Percentiles rank a stretch among this genome's conserved stretches.
phyloP scores from a whole-genome alignment of 306 rosid species.

The Biancaea sappan region DNA sequence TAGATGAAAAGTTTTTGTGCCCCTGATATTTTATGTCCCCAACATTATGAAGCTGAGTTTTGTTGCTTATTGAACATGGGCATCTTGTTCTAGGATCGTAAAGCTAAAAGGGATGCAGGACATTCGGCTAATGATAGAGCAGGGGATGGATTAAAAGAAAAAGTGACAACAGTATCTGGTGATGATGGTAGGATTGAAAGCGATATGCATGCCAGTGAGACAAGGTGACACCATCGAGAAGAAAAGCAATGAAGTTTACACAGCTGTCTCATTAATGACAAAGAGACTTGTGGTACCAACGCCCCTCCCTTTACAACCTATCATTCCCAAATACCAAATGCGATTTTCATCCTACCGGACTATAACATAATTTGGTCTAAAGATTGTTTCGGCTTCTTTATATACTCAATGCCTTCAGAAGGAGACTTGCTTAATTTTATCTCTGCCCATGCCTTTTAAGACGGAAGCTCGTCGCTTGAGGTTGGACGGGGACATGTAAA shows the following conservation, averaged over 20 bases:
- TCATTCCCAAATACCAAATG: slow-evolving; percentile 32
- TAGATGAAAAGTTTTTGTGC: background rate
- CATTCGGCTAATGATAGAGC: slow-evolving; percentile 27
- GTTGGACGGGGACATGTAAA: slow-evolving; percentile 29
- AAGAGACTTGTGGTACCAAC: slow-evolving; percentile 24
- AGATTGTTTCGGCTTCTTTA: slow-evolving; percentile 32
- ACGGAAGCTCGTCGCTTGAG: slow-evolving; percentile 38
- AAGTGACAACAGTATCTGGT: slow-evolving; percentile 32
- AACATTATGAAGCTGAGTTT: background rate
- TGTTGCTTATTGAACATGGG: slow-evolving; percentile 20
- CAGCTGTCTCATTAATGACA: slow-evolving; percentile 13
- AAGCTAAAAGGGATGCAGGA: slow-evolving; percentile 33
- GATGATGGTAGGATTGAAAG: slow-evolving; percentile 25
- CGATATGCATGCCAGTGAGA: slow-evolving; percentile 9
- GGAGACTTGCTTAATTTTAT: slow-evolving; percentile 30
- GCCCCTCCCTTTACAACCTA: slow-evolving; percentile 41
- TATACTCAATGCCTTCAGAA: slow-evolving; percentile 22
- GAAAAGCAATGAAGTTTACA: slow-evolving; percentile 24
- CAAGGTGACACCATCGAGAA: slow-evolving; percentile 23
- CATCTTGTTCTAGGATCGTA: slow-evolving; percentile 45
- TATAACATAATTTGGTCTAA: slow-evolving; percentile 28
- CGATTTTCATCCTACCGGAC: slow-evolving; percentile 31
- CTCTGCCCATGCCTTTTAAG: slow-evolving; percentile 22
- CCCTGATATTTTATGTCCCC: background rate
- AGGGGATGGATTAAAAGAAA: slow-evolving; percentile 33